Percentiles rank a stretch among this genome's conserved stretches.
Conservation (phyloP, 306 rosid genomes). For the Arachis stenosperma region DNA sequence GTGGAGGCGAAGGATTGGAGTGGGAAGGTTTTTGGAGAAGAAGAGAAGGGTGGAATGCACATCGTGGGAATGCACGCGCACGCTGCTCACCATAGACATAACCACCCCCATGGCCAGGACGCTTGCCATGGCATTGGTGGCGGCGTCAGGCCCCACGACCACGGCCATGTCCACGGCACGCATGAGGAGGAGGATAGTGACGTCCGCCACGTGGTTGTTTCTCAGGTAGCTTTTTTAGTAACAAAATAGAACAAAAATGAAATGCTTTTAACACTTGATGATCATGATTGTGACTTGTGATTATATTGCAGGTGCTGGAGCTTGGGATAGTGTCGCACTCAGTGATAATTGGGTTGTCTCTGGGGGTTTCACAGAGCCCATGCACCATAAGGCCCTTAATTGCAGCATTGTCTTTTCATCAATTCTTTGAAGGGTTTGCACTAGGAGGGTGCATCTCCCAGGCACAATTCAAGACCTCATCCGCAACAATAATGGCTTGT, state of each 20-base stretch:
- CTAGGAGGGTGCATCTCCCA: conserved; percentile 97
- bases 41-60: conserved; percentile 93
- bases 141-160: conserved; percentile 43
- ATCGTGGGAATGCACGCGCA: conserved; percentile 98
- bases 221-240: conserved; percentile 60
- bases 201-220: conserved; percentile 83
- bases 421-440: conserved; percentile 98
- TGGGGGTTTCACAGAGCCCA: conserved; percentile 93
- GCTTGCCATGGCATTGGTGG: conserved; percentile 60
- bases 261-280: too few relatives aligned
- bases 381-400: conserved; percentile 87
- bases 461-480: conserved; percentile 73
- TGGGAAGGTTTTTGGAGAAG: conserved; percentile 81
- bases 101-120: conserved; percentile 68
- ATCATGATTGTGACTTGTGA: neutral
- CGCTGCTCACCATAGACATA: conserved; percentile 84
- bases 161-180: neutral
- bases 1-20: conserved; percentile 37
- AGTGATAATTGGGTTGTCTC: conserved; percentile 82
- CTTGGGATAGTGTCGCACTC: conserved; percentile 98
- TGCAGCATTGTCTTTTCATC: conserved; percentile 90
- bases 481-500: conserved; percentile 75
- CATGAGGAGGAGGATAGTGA: conserved; percentile 53
- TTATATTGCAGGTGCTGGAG: conserved; percentile 71
- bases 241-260: too few relatives aligned